Base-by-base conservation (phyloP, 73 alveolate genomes). In the Paramecium sonneborni region DNA sequence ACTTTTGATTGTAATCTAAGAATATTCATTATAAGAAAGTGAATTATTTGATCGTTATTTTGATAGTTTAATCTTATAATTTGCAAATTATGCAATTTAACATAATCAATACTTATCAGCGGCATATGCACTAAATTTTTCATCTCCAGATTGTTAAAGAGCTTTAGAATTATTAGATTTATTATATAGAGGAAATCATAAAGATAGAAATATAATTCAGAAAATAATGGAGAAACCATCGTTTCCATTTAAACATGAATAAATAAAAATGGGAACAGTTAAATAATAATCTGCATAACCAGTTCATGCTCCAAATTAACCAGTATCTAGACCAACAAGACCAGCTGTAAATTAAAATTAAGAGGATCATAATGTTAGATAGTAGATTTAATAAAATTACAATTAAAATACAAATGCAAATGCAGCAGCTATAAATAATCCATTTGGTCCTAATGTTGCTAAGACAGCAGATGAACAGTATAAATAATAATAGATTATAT, bases 161-260 rank as follows among this genome's bases (percentile, higher is more conserved):
- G 86, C 86, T 28, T 23, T 15, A 32, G 86, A 28, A 11, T 28
- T 70, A n/a, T 70, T 28, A 18, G 58, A 70, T 70, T 35, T 70
- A 70, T 21, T 70, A 21, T 70, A 70, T 70, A 70, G 34, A 12
- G 86, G 58, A 14, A 70, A 70, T 70, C 55, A 28, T 14, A 10
- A n/a, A 9, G 58, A 70, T 8, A 70, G 57, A 70, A 28, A 70
- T 18, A 12, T 5, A 5, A 23, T 70, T 5, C 14, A 70, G 6
- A 28, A 24, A 70, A 15, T 28, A 3, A 21, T 32, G 28, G 26
- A 23, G 18, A 35, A 32, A 28, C 86, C 86, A 32, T 1, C 26
- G 2, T 70, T 70, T n/a, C 86, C 86, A 70, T 70, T 70, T 15
- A 70, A 70, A 70, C 6, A 32, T 32, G 86, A 35, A 70, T 32